These are phyloP conservation scores for Solanum etuberosum DNA, from an alignment of 257 asterid genomes.

Conservation along the genomic window DNA sequence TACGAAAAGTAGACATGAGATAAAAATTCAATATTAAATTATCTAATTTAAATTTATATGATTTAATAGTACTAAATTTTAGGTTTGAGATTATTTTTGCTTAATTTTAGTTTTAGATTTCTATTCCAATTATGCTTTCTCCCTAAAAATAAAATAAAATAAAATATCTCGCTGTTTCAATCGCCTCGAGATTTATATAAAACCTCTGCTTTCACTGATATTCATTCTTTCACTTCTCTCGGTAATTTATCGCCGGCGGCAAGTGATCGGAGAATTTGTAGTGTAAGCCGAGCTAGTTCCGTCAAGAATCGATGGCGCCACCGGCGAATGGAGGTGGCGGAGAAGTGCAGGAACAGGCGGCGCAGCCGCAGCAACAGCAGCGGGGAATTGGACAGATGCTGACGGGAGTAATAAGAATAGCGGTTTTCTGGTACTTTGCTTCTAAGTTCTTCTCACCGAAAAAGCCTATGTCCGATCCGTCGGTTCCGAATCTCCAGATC, in stretches of 20 bases:
- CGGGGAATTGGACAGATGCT: conserved; percentile 77
- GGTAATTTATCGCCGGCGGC: neutral
- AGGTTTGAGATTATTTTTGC: neutral
- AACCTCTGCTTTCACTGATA: neutral
- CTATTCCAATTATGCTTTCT: neutral
- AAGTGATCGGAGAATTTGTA: neutral
- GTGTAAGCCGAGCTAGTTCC: neutral
- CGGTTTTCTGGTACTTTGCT: conserved; percentile 93
- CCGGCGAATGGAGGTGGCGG: conserved; percentile 29
- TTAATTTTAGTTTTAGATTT: neutral
- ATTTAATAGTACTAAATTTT: neutral
- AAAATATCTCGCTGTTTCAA: neutral
- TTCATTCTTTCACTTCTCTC: neutral
- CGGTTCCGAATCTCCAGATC: conserved; percentile 51
- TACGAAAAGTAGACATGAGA: neutral
- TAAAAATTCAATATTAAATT: neutral
- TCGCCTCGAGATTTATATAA: neutral
- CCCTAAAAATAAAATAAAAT: neutral
- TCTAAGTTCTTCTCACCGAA: conserved; percentile 87
- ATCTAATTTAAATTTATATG: neutral
- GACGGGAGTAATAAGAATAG: conserved; percentile 73
- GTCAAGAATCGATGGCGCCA: conserved; percentile 31
- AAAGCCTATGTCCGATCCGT: conserved; percentile 37
- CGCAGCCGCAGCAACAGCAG: conserved; percentile 27
- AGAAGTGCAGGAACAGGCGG: conserved; percentile 17